Evolutionary conservation across 2,329 filamentous ascomycete genomes (phyloP).

Genomic region (Chrysosporium keratinophilum): DNA sequence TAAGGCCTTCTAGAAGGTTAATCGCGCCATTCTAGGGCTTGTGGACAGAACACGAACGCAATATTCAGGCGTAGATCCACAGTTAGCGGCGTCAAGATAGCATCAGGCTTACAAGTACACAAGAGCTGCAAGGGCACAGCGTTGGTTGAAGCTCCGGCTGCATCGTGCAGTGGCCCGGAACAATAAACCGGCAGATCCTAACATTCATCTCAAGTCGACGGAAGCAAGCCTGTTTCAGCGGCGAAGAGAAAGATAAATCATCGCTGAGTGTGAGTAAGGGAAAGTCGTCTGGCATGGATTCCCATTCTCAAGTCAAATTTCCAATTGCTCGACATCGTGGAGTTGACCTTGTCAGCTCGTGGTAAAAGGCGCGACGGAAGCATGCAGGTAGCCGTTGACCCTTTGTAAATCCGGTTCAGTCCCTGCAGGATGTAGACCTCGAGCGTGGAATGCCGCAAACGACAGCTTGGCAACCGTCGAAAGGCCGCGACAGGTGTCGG

Average conservation of each 20-base stretch:
- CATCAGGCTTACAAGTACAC: conserved; percentile 3
- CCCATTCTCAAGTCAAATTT: background rate
- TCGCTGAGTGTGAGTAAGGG: background rate
- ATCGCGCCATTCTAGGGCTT: background rate
- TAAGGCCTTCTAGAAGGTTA: conserved; percentile 6
- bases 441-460: conserved; percentile 8
- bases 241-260: background rate
- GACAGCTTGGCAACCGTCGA: conserved; percentile 6
- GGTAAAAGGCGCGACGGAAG: conserved; percentile 4
- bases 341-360: background rate
- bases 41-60: conserved; percentile 1
- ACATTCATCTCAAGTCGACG: background rate
- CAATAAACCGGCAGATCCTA: background rate
- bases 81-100: background rate
- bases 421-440: conserved; percentile 3
- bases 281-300: background rate
- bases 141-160: conserved; percentile 4
- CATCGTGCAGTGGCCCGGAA: background rate
- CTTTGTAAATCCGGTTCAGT: conserved; percentile 2
- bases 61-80: conserved; percentile 2
- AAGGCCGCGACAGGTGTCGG: background rate
- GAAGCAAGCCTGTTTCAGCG: background rate
- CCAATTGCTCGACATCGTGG: background rate
- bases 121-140: conserved; percentile 1
- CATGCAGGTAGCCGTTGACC: conserved; percentile 6